A percentile compares a stretch with the other conserved stretches of the same genome.
phyloP scores from a whole-genome alignment of 169 alveolate species.

The Cyclospora cayetanensis region DNA sequence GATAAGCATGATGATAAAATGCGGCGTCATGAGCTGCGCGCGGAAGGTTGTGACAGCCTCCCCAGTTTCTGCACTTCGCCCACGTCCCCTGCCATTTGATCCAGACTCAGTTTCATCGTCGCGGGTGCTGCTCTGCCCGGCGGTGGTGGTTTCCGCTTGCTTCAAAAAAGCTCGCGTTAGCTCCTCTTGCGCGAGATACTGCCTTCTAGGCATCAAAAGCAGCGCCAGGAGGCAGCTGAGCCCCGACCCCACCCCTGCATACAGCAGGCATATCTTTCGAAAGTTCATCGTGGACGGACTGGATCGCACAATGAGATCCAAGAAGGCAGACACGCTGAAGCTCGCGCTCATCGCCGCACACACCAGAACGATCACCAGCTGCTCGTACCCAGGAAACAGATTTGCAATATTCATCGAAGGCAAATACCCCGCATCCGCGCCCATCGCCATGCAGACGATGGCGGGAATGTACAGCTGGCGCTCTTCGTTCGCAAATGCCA shows the following conservation, averaged over 20 bases:
- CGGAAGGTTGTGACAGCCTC: not conserved
- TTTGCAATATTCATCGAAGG: conserved; percentile 54
- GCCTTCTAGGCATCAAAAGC: not conserved
- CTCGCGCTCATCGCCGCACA: conserved; percentile 70
- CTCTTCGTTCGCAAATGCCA: conserved; percentile 29
- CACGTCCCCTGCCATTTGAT: no score
- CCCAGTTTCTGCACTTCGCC: no score
- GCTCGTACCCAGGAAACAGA: conserved; percentile 51
- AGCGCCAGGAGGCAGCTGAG: not conserved
- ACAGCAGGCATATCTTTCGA: not conserved
- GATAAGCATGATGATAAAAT: conserved; percentile 28
- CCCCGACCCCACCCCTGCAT: not conserved
- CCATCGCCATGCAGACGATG: conserved; percentile 41
- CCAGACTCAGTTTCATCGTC: not conserved
- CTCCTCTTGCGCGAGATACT: conserved; percentile 22
- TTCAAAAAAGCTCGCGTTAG: not conserved
- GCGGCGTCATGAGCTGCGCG: conserved; percentile 7
- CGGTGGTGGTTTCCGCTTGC: not conserved
- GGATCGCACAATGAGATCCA: not conserved
- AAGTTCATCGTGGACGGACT: not conserved
- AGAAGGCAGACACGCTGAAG: conserved; percentile 47
- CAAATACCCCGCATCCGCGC: conserved; percentile 65
- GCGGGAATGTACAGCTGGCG: conserved; percentile 50
- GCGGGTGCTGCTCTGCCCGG: not conserved
- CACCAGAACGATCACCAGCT: conserved; percentile 18